phyloP scores from a whole-genome alignment of 2,329 filamentous ascomycete genomes.

The Madurella fahalii region DNA sequence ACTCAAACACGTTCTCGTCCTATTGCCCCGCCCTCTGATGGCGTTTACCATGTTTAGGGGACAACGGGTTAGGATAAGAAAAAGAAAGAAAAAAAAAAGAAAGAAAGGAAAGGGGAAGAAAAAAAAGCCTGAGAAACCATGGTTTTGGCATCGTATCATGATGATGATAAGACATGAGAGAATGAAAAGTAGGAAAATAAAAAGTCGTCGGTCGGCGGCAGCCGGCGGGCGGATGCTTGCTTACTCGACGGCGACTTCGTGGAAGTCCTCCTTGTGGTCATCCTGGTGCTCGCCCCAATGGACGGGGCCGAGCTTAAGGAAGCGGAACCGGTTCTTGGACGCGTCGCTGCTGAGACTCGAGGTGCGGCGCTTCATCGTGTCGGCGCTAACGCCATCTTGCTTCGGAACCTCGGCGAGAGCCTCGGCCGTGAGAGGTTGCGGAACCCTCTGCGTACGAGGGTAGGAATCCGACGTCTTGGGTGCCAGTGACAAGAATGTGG shows the following conservation, averaged over 20 bases:
- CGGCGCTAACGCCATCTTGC: constrained; percentile 17
- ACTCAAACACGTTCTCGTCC: neutral
- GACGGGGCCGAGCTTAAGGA: constrained; percentile 62
- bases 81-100: neutral
- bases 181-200: neutral
- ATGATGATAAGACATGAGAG: neutral
- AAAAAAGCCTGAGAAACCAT: neutral
- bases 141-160: neutral
- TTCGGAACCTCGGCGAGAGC: constrained; percentile 19
- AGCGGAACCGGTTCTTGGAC: constrained; percentile 38
- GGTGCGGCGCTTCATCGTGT: constrained; percentile 42
- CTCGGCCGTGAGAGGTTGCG: constrained; percentile 31
- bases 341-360: constrained; percentile 50
- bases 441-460: constrained; percentile 40
- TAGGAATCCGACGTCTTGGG: constrained; percentile 55
- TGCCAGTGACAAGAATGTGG: constrained; percentile 54
- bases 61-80: no score
- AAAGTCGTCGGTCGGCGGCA: neutral
- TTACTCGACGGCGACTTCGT: constrained; percentile 44
- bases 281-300: constrained; percentile 59
- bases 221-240: neutral
- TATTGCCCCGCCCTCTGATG: no score
- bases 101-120: no score
- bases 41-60: no score
- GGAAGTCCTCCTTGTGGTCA: constrained; percentile 54